phyloP scores from a whole-genome alignment of 495 filamentous ascomycete genomes.

The Neurospora sp. region DNA sequence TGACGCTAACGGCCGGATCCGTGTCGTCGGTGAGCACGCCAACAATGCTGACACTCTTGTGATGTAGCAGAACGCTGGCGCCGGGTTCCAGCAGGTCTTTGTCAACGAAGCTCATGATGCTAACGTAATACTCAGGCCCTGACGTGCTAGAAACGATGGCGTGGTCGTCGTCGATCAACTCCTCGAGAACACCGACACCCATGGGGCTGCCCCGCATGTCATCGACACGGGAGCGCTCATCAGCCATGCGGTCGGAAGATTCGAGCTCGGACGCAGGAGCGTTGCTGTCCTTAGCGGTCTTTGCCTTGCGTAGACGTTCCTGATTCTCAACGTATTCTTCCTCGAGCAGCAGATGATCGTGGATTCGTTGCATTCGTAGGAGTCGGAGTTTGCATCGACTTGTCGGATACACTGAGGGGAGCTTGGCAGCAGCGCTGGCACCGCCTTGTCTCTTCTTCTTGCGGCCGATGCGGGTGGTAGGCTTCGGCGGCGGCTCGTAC shows the following conservation, averaged over 20 bases:
- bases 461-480: conserved; percentile 93
- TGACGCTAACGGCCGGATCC: conserved; percentile 92
- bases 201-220: conserved; percentile 98
- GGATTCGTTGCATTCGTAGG: conserved; percentile 95
- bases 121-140: conserved; percentile 97
- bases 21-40: conserved; percentile 95
- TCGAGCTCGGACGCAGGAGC: conserved; percentile 52
- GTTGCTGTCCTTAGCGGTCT: conserved; percentile 60
- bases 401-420: conserved; percentile 86
- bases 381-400: conserved; percentile 95
- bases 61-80: conserved; percentile 89
- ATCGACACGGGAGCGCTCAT: conserved; percentile 92
- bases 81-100: conserved; percentile 97
- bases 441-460: conserved; percentile 94
- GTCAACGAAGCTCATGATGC: conserved; percentile 99
- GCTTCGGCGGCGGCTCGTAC: conserved; percentile 96
- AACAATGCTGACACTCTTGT: conserved; percentile 96
- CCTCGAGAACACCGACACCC: conserved; percentile 95
- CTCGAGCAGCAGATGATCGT: conserved; percentile 93
- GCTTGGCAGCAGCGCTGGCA: conserved; percentile 86
- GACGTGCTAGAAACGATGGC: conserved; percentile 97
- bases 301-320: conserved; percentile 84
- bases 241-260: conserved; percentile 67
- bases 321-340: conserved; percentile 99
- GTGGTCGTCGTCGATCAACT: conserved; percentile 99